Evolutionary conservation across 1,139 yeast genomes (phyloP).

Genomic region (Candida frijolesensis): DNA sequence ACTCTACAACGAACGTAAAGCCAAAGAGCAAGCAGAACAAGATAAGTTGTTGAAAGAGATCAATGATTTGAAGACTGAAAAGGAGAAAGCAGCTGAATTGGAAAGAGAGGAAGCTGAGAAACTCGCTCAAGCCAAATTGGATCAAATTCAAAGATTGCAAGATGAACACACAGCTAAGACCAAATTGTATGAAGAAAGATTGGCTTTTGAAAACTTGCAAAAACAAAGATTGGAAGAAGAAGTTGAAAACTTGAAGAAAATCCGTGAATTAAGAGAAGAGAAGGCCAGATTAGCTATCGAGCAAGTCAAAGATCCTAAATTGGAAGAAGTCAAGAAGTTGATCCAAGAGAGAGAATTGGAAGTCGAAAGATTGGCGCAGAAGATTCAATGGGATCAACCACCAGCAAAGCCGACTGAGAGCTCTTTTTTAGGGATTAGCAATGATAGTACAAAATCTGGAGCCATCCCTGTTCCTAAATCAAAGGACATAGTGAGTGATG

Average conservation of each 20-base stretch:
- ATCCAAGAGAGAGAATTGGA: slow-evolving; percentile 41
- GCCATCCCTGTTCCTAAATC: slow-evolving; percentile 11
- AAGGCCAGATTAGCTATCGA: slow-evolving; percentile 35
- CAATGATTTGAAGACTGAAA: slow-evolving; percentile 30
- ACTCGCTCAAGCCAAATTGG: slow-evolving; percentile 35
- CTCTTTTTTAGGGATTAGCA: slow-evolving; percentile 13
- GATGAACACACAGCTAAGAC: slow-evolving; percentile 36
- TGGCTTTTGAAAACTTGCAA: slow-evolving; percentile 40
- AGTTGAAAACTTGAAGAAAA: slow-evolving; percentile 41
- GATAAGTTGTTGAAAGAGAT: slow-evolving; percentile 31
- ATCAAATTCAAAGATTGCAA: slow-evolving; percentile 37
- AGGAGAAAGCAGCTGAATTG: slow-evolving; percentile 25
- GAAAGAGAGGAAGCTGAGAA: slow-evolving; percentile 36
- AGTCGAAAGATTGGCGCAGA: slow-evolving; percentile 27
- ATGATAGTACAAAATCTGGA: slow-evolving; percentile 11
- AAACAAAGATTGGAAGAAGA: slow-evolving; percentile 39
- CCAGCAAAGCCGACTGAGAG: background rate
- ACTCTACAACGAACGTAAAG: slow-evolving; percentile 27
- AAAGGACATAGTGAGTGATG: slow-evolving; percentile 4
- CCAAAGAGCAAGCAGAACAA: slow-evolving; percentile 28
- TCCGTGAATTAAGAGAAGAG: slow-evolving; percentile 41
- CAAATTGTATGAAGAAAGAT: slow-evolving; percentile 31
- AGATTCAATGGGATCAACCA: slow-evolving; percentile 2
- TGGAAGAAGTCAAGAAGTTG: slow-evolving; percentile 35
- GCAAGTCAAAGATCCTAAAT: slow-evolving; percentile 25